phyloP scores from a whole-genome alignment of 345 rosid genomes.

The Eucalyptus rudis region DNA sequence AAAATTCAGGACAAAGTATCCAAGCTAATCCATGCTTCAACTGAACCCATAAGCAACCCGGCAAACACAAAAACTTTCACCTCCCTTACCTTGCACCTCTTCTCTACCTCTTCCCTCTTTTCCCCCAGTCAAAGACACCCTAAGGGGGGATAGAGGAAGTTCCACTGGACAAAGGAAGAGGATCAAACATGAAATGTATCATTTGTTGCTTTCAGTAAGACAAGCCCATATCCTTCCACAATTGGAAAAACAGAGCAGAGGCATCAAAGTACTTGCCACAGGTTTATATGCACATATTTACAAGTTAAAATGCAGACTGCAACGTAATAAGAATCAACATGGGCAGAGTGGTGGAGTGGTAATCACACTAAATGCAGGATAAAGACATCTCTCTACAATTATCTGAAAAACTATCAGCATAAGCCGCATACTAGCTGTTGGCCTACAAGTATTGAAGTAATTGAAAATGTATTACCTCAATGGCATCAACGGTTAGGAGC shows the following conservation, averaged over 20 bases:
- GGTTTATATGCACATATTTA: neutral
- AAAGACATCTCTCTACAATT: neutral
- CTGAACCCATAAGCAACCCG: neutral
- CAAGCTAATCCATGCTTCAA: neutral
- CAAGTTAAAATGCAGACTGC: neutral
- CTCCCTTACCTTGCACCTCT: neutral
- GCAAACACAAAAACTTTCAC: neutral
- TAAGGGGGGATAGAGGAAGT: neutral
- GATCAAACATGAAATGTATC: neutral
- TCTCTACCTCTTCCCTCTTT: neutral
- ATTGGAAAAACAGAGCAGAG: neutral
- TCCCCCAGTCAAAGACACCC: neutral
- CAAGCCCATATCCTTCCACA: neutral
- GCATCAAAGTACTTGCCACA: neutral
- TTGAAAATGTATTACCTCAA: constrained; percentile 45
- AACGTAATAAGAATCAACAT: neutral
- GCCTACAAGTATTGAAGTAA: neutral
- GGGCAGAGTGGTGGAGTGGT: neutral
- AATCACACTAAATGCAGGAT: neutral
- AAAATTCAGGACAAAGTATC: neutral
- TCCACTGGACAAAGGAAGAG: neutral
- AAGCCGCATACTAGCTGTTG: neutral
- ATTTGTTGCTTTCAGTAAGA: neutral
- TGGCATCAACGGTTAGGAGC: constrained; percentile 88
- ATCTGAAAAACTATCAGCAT: neutral